These are phyloP conservation scores for Nicotiana tomentosiformis DNA, from an alignment of 257 asterid species.

Conservation along the genomic window DNA sequence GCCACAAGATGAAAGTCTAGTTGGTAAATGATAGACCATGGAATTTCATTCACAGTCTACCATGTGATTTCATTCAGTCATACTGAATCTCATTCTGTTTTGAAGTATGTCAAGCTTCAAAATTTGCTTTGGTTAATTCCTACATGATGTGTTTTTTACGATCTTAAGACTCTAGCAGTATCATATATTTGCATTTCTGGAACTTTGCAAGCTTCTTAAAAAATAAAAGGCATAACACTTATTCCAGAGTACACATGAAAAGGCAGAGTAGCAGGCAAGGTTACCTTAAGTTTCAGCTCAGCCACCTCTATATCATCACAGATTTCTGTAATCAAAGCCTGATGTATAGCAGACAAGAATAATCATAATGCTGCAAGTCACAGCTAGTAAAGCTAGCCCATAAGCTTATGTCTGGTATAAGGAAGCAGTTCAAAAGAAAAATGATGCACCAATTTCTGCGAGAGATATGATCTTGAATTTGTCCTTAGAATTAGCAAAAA, in stretches of 20 bases:
- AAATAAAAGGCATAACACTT: not conserved
- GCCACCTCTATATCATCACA: conserved; percentile 75
- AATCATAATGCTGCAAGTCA: conserved; percentile 13
- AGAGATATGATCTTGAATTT: not conserved
- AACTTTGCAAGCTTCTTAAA: not conserved
- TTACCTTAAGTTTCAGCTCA: conserved; percentile 75
- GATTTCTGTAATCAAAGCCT: conserved; percentile 58
- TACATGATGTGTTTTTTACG: not conserved
- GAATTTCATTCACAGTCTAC: no score
- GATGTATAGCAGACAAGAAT: conserved; percentile 12
- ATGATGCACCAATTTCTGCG: not conserved
- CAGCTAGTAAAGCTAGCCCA: not conserved
- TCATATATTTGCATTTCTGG: not conserved
- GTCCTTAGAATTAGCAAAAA: not conserved
- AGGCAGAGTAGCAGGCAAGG: not conserved
- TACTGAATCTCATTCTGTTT: not conserved
- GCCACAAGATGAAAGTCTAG: no score
- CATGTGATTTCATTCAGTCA: no score
- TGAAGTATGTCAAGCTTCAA: not conserved
- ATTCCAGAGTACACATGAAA: not conserved
- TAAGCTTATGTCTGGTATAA: not conserved
- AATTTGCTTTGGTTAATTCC: not conserved
- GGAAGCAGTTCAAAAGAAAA: not conserved
- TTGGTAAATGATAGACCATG: no score
- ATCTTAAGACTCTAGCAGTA: not conserved